A percentile compares a stretch with the other conserved stretches of the same genome.
Evolutionary conservation across 2,329 filamentous ascomycete species (phyloP).

Genomic region (Tolypocladium nubicola): DNA sequence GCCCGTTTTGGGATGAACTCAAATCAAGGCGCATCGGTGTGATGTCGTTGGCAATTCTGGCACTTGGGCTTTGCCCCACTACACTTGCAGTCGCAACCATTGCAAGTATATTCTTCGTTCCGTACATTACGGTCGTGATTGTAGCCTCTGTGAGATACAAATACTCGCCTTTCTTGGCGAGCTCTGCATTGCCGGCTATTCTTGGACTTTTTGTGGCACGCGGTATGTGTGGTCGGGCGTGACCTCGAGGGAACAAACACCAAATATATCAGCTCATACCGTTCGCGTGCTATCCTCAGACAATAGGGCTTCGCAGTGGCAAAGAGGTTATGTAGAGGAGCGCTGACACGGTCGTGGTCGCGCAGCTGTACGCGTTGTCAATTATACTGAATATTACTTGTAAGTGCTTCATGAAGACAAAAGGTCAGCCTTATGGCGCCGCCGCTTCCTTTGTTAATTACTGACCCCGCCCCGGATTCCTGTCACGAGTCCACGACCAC

Average conservation of each 20-base stretch:
- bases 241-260: background rate
- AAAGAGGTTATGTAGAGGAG: background rate
- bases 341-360: background rate
- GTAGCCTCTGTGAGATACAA: background rate
- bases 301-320: background rate
- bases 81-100: background rate
- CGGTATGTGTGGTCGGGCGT: background rate
- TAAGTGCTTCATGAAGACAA: no score
- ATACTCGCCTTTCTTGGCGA: background rate
- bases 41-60: background rate
- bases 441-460: background rate
- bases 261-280: background rate
- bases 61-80: background rate
- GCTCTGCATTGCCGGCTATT: background rate
- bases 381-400: no score
- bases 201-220: background rate
- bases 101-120: background rate
- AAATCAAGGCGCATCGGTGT: background rate
- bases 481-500: background rate
- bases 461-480: background rate
- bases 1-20: background rate
- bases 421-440: no score
- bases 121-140: background rate
- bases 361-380: no score
- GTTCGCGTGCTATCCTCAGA: background rate